These are phyloP conservation scores for Mycena floridula DNA, from an alignment of 768 basidiomycete species.

Conservation along the genomic window DNA sequence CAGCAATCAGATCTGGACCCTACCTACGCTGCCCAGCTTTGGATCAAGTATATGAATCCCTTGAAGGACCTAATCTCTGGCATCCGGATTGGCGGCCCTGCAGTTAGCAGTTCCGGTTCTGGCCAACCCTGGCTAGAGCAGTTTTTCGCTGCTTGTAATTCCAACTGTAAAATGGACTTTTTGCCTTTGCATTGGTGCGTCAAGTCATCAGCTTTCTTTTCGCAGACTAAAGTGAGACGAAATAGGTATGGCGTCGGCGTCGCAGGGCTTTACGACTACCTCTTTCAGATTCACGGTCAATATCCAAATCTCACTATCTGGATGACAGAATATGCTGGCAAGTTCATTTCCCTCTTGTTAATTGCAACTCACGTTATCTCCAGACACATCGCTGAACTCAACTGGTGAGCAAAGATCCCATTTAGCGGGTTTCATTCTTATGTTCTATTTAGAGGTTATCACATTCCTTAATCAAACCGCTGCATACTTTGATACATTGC, in stretches of 20 bases:
- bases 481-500: slow-evolving; percentile 46
- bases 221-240: slow-evolving; percentile 14
- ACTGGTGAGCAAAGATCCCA: slow-evolving; percentile 26
- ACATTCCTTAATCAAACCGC: slow-evolving; percentile 54
- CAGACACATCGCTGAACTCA: slow-evolving; percentile 43
- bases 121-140: slow-evolving; percentile 50
- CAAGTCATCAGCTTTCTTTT: slow-evolving; percentile 22
- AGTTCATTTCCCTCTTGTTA: too few relatives aligned
- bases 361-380: too few relatives aligned
- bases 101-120: slow-evolving; percentile 43
- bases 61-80: slow-evolving; percentile 42
- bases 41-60: slow-evolving; percentile 54
- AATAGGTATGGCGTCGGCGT: slow-evolving; percentile 53
- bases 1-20: slow-evolving; percentile 41
- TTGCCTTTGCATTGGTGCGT: slow-evolving; percentile 42
- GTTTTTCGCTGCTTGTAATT: slow-evolving; percentile 50
- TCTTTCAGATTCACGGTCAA: slow-evolving; percentile 44
- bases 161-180: slow-evolving; percentile 43
- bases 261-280: slow-evolving; percentile 47
- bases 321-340: slow-evolving; percentile 63
- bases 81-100: slow-evolving; percentile 51
- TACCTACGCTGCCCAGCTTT: slow-evolving; percentile 41
- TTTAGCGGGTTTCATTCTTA: not conserved
- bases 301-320: slow-evolving; percentile 50
- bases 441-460: slow-evolving; percentile 29